Conservation (phyloP, 2,329 filamentous ascomycete species). For the Leptodontidium sp. region DNA sequence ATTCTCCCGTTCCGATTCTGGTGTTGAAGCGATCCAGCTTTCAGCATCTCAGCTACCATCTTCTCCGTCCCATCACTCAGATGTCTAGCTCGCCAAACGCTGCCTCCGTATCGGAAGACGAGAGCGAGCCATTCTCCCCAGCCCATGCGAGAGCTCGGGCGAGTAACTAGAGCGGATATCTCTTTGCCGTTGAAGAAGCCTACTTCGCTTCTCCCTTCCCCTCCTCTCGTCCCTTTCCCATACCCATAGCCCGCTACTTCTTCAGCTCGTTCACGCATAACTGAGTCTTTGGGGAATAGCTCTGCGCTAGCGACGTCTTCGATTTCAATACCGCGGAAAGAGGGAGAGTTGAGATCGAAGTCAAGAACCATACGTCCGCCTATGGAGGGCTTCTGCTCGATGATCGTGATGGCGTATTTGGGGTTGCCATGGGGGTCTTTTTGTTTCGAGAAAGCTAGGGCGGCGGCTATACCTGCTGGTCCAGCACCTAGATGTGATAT, state of each 20-base stretch:
- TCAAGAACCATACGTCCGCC: conserved; percentile 28
- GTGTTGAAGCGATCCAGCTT: neutral
- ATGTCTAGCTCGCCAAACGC: neutral
- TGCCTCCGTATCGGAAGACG: neutral
- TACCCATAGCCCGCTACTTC: too few species aligned
- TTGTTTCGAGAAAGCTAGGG: neutral
- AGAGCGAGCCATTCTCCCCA: neutral
- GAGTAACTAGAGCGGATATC: neutral
- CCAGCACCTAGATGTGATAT: neutral
- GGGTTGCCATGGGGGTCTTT: neutral
- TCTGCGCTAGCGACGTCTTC: conserved; percentile 3
- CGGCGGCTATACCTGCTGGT: neutral
- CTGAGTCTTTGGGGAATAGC: neutral
- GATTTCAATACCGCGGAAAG: neutral
- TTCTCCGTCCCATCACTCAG: neutral
- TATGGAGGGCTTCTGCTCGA: conserved; percentile 23
- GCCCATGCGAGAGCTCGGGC: neutral
- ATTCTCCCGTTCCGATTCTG: neutral
- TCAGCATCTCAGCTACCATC: neutral
- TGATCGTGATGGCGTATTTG: conserved; percentile 25
- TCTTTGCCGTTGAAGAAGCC: neutral
- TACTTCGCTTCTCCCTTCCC: neutral
- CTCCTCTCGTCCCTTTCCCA: neutral
- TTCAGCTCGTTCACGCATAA: neutral
- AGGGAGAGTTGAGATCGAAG: neutral